Conservation (phyloP, 2,329 filamentous ascomycete species). For the Neodidymelliopsis sp. region DNA sequence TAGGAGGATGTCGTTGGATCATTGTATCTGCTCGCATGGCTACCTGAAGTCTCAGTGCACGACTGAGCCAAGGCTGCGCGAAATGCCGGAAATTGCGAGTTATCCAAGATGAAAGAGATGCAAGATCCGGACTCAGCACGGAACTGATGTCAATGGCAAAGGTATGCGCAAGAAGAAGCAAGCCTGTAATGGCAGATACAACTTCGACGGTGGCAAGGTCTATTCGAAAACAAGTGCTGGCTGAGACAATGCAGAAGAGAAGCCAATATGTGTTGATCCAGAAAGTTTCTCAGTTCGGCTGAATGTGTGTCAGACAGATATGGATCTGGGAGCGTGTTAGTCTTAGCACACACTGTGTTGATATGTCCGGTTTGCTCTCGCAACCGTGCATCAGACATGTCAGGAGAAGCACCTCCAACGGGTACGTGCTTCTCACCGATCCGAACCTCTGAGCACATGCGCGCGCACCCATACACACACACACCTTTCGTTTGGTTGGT, state of each 20-base stretch:
- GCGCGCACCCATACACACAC: too few species aligned
- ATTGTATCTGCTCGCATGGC: constrained; percentile 46
- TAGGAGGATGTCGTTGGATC: constrained; percentile 48
- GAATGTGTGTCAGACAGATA: constrained; percentile 8
- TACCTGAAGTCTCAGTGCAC: constrained; percentile 19
- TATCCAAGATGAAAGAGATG: constrained; percentile 4
- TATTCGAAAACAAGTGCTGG: constrained; percentile 10
- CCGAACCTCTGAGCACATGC: constrained; percentile 25
- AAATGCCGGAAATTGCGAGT: constrained; percentile 14
- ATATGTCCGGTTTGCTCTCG: constrained; percentile 43
- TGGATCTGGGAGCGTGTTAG: constrained; percentile 39
- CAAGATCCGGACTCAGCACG: constrained; percentile 17
- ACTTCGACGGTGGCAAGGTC: constrained; percentile 10
- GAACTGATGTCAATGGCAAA: constrained; percentile 17
- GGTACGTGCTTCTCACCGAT: constrained; percentile 43
- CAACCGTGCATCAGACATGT: constrained; percentile 41
- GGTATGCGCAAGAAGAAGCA: constrained; percentile 10
- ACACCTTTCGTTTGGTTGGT: constrained; percentile 39
- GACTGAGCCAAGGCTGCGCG: constrained; percentile 6
- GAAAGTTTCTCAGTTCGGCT: background rate
- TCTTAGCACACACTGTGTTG: constrained; percentile 22
- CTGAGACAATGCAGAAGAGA: constrained; percentile 8
- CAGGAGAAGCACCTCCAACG: constrained; percentile 47
- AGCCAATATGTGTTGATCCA: constrained; percentile 11
- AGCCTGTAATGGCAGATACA: constrained; percentile 1